phyloP scores from a whole-genome alignment of 2,329 filamentous ascomycete genomes.

The Diaporthe sp. region DNA sequence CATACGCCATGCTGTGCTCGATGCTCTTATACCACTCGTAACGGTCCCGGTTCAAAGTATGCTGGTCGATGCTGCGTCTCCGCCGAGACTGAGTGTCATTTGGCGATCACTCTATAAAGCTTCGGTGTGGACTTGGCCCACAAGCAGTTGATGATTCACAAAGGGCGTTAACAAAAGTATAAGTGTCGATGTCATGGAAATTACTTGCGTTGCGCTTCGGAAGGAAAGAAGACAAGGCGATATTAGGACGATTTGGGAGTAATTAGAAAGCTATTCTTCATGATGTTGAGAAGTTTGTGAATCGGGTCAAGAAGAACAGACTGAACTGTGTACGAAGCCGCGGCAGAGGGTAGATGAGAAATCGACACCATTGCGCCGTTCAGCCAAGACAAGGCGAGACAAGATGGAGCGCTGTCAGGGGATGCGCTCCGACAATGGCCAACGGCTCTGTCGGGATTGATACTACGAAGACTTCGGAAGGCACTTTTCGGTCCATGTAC shows the following conservation, averaged over 20 bases:
- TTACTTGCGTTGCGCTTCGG: not conserved
- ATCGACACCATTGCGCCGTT: not conserved
- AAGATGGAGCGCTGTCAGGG: slow-evolving; percentile 24
- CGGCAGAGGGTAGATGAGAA: not conserved
- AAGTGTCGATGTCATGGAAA: not conserved
- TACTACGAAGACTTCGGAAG: not conserved
- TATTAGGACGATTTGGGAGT: not conserved
- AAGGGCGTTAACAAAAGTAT: not conserved
- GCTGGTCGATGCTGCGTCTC: not conserved
- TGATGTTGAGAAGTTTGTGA: not conserved
- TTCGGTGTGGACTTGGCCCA: too few relatives aligned
- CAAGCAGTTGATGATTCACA: not conserved
- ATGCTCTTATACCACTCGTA: not conserved
- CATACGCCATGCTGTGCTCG: not conserved
- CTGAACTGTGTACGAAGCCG: not conserved
- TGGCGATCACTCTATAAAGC: not conserved
- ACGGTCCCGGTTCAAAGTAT: not conserved
- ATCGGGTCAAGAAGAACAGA: not conserved
- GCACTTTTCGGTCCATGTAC: not conserved
- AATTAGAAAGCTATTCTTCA: not conserved
- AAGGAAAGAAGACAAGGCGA: not conserved
- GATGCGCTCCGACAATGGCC: not conserved
- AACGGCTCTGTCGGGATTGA: slow-evolving; percentile 4
- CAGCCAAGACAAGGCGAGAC: slow-evolving; percentile 20
- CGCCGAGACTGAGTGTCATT: not conserved